phyloP scores from a whole-genome alignment of 2,329 filamentous ascomycete species.

The Xylaria multiplex region DNA sequence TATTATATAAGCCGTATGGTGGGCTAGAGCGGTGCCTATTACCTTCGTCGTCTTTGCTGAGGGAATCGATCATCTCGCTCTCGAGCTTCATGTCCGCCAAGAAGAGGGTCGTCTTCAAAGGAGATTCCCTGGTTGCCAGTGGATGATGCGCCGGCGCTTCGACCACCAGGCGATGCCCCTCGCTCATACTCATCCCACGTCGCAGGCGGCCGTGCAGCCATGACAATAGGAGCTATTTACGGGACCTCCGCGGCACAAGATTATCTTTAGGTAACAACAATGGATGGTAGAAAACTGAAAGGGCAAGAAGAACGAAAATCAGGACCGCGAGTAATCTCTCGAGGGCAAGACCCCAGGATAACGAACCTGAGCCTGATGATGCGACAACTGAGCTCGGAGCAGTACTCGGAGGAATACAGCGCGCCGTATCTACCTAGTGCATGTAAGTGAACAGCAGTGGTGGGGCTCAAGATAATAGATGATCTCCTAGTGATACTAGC shows the following conservation, averaged over 20 bases:
- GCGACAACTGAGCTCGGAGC: constrained; percentile 6
- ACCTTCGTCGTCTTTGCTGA: constrained; percentile 52
- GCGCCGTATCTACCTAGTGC: constrained; percentile 7
- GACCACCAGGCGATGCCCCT: constrained; percentile 51
- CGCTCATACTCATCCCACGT: constrained; percentile 61
- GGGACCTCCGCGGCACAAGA: too few relatives aligned
- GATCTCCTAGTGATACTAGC: constrained; percentile 17
- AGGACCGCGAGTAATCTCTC: neutral
- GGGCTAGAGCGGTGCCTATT: constrained; percentile 33
- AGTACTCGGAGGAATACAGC: constrained; percentile 1
- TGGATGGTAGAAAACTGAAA: neutral
- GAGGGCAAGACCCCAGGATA: neutral
- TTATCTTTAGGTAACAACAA: too few relatives aligned
- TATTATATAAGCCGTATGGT: neutral
- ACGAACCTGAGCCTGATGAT: neutral
- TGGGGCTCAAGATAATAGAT: constrained; percentile 27
- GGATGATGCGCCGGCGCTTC: constrained; percentile 54
- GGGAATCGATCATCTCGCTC: constrained; percentile 49
- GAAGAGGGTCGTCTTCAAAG: constrained; percentile 58
- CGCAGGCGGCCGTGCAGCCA: constrained; percentile 42
- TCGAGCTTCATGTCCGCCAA: constrained; percentile 53
- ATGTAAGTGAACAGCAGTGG: constrained; percentile 12
- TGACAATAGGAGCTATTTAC: constrained; percentile 15
- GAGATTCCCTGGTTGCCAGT: constrained; percentile 54
- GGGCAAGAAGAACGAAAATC: constrained; percentile 5